A percentile compares a stretch with the other conserved stretches of the same genome.
Evolutionary conservation across 2,329 filamentous ascomycete genomes (phyloP).

Genomic region (Chaetomiaceae sp.): DNA sequence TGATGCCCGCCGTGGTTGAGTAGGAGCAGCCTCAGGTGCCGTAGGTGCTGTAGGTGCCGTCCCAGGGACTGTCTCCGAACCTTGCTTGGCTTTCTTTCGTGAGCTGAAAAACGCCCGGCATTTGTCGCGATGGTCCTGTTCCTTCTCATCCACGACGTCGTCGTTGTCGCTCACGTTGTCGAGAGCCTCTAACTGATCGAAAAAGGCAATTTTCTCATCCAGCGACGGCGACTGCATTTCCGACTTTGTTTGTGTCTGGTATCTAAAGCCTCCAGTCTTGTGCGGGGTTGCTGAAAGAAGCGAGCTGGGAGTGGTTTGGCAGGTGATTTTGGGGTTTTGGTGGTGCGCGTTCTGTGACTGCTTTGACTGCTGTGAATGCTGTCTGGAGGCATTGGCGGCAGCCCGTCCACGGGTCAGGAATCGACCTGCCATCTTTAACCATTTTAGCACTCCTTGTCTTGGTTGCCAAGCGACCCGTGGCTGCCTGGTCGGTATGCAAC

Average conservation of each 20-base stretch:
- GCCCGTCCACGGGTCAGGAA: neutral
- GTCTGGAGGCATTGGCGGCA: neutral
- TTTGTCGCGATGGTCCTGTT: conserved; percentile 34
- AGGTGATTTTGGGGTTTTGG: no score
- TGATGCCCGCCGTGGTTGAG: conserved; percentile 9
- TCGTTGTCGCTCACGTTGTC: conserved; percentile 27
- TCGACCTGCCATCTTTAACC: neutral
- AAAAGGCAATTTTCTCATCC: conserved; percentile 43
- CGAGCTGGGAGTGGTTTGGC: conserved; percentile 2
- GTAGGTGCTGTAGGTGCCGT: no score
- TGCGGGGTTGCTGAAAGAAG: neutral
- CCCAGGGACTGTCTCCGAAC: neutral
- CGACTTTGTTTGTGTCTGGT: no score
- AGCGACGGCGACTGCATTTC: conserved; percentile 17
- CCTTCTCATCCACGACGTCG: conserved; percentile 30
- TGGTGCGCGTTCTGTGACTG: no score
- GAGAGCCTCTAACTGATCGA: conserved; percentile 37
- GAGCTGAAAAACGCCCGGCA: conserved; percentile 26
- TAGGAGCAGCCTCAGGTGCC: neutral
- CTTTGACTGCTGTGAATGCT: no score
- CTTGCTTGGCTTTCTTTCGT: neutral
- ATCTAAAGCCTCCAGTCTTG: neutral
- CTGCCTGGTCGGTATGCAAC: conserved; percentile 6
- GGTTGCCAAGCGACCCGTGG: neutral
- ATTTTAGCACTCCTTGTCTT: neutral